Evolutionary conservation across 306 rosid species (phyloP).

Genomic region (Prunus padus): DNA sequence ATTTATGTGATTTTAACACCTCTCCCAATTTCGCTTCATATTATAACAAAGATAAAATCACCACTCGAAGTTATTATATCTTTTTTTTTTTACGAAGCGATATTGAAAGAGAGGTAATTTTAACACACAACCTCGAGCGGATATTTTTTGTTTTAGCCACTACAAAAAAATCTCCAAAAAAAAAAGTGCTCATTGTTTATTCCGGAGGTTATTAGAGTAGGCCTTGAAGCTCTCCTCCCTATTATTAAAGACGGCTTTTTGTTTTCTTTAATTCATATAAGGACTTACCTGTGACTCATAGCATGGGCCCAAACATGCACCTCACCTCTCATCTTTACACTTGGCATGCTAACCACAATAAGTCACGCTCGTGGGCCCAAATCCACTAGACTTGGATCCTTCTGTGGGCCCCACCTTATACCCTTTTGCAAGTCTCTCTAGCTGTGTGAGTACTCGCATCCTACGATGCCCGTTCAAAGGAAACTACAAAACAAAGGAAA

Average conservation of each 20-base stretch:
- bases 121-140: too few species aligned
- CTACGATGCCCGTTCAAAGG: background rate
- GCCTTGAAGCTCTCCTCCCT: slow-evolving; percentile 1
- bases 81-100: too few species aligned
- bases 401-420: background rate
- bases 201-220: slow-evolving; percentile 15
- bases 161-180: background rate
- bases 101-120: too few species aligned
- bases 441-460: slow-evolving; percentile 4
- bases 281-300: slow-evolving; percentile 20
- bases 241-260: background rate
- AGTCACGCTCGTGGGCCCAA: background rate
- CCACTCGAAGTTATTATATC: too few species aligned
- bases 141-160: background rate
- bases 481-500: slow-evolving; percentile 1
- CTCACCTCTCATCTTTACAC: slow-evolving; percentile 14
- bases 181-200: slow-evolving; percentile 17
- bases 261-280: slow-evolving; percentile 11
- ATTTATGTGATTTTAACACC: too few species aligned
- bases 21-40: too few species aligned
- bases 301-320: slow-evolving; percentile 33
- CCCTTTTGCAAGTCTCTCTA: background rate
- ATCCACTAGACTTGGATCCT: background rate
- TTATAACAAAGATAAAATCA: too few species aligned
- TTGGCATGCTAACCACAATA: slow-evolving; percentile 7